Conservation (phyloP, 495 filamentous ascomycete genomes). For the Penicillium verhagenii region DNA sequence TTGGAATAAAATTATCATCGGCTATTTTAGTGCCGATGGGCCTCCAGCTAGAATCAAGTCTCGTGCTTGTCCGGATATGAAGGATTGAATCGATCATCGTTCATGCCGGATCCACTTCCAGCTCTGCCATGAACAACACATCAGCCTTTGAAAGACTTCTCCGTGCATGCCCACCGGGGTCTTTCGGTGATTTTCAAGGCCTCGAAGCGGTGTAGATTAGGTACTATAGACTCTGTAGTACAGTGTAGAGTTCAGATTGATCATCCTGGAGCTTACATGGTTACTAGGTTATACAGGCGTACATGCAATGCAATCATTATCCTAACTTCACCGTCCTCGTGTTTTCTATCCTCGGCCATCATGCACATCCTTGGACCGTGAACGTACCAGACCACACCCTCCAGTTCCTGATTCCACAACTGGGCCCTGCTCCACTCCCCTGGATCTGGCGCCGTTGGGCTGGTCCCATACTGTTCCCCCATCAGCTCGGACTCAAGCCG, state of each 20-base stretch:
- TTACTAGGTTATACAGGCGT: no score
- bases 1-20: neutral
- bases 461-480: neutral
- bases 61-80: neutral
- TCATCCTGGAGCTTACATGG: no score
- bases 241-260: no score
- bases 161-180: neutral
- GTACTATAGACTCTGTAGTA: no score
- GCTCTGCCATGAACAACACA: neutral
- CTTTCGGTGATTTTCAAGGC: no score
- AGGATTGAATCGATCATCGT: constrained; percentile 2
- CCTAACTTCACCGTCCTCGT: no score
- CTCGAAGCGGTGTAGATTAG: no score
- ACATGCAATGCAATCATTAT: no score
- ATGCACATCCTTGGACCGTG: no score
- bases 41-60: neutral
- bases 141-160: neutral
- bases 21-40: neutral
- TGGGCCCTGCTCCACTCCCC: constrained; percentile 1
- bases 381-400: no score
- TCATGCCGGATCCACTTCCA: neutral
- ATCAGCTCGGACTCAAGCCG: constrained; percentile 1
- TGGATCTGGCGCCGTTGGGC: constrained; percentile 2
- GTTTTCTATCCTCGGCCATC: no score
- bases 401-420: neutral